phyloP scores from a whole-genome alignment of 495 filamentous ascomycete genomes.

The Pyronema domesticum region DNA sequence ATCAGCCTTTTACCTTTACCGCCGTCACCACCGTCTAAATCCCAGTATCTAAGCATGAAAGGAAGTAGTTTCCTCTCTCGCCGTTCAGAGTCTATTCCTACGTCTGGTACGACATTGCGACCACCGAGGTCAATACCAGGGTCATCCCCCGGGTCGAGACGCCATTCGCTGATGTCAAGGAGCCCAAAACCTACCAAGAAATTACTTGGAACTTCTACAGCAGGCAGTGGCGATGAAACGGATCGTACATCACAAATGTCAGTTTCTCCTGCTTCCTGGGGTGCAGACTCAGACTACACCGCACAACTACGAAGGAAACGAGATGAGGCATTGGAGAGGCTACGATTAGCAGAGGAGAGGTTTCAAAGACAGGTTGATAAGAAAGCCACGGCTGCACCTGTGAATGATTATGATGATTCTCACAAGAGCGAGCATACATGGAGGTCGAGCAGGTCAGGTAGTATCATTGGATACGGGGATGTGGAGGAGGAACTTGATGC shows the following conservation, averaged over 20 bases:
- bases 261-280: constrained; percentile 16
- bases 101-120: not conserved
- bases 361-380: constrained; percentile 4
- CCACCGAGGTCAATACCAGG: not conserved
- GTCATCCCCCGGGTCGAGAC: not conserved
- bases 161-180: not conserved
- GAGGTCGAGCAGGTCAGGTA: not conserved
- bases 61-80: not conserved
- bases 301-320: constrained; percentile 12
- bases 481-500: constrained; percentile 15
- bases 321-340: constrained; percentile 9
- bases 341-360: constrained; percentile 7
- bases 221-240: constrained; percentile 10
- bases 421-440: not conserved
- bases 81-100: not conserved
- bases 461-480: constrained; percentile 1
- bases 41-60: not conserved
- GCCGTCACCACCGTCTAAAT: not conserved
- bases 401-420: not conserved
- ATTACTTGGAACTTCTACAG: not conserved
- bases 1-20: not conserved
- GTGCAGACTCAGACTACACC: constrained; percentile 16
- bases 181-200: not conserved
- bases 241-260: constrained; percentile 16
- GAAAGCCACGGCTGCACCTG: not conserved